Conservation (phyloP, 345 rosid genomes). For the Clausena lansium region DNA sequence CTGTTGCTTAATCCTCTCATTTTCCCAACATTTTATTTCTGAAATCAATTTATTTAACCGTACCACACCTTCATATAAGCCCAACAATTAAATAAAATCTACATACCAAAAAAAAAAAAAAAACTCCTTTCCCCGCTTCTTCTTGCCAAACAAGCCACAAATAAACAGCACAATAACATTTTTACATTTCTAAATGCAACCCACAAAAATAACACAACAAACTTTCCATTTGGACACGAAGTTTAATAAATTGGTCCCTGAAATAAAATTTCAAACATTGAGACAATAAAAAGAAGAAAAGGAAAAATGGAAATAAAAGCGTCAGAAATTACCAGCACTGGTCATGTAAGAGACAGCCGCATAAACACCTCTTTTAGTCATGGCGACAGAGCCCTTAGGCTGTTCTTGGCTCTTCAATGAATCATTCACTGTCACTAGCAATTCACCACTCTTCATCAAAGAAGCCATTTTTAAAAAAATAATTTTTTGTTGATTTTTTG, state of each 20-base stretch:
- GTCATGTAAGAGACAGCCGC: constrained; percentile 65
- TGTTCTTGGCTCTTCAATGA: constrained; percentile 4
- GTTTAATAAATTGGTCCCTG: not conserved
- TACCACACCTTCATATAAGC: not conserved
- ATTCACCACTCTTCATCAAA: too few relatives aligned
- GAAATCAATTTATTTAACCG: not conserved
- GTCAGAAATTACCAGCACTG: constrained; percentile 37
- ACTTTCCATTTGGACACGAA: not conserved
- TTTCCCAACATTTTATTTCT: not conserved
- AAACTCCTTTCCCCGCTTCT: not conserved
- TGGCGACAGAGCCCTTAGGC: constrained; percentile 18
- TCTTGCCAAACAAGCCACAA: not conserved
- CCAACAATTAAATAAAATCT: not conserved
- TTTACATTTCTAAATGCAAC: not conserved
- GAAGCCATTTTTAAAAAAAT: too few relatives aligned
- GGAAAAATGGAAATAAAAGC: not conserved
- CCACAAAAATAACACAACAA: not conserved
- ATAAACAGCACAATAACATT: not conserved
- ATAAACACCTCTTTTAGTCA: constrained; percentile 39
- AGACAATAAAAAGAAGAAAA: not conserved
- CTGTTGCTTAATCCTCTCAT: not conserved
- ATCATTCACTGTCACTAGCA: constrained; percentile 2
- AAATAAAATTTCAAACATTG: not conserved
- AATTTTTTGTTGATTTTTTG: not conserved
- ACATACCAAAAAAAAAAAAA: not conserved